phyloP scores from a whole-genome alignment of 768 basidiomycete species.

The Agaricus bisporus region DNA sequence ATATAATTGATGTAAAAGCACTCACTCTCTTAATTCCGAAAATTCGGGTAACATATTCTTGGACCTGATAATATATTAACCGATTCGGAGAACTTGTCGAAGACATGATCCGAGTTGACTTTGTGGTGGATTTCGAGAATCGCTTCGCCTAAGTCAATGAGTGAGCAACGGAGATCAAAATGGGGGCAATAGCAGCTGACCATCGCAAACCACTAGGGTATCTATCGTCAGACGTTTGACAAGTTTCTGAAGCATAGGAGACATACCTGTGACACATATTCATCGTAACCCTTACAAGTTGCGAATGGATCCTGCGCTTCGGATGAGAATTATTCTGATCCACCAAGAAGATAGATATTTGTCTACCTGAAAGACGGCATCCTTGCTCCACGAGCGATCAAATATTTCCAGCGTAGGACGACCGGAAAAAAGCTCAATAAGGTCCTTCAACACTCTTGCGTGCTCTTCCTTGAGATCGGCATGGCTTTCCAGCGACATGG shows the following conservation, averaged over 20 bases:
- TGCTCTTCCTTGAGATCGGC: constrained; percentile 36
- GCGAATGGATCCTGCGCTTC: constrained; percentile 39
- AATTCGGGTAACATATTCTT: constrained; percentile 53
- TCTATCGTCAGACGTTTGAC: neutral
- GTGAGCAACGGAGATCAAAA: no score
- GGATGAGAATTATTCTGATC: neutral
- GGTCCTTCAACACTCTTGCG: constrained; percentile 45
- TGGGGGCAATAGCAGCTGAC: neutral
- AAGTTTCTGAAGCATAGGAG: neutral
- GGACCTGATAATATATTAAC: constrained; percentile 52
- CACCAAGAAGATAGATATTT: neutral
- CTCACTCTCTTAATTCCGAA: constrained; percentile 45
- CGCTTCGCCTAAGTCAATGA: constrained; percentile 39
- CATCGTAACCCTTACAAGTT: constrained; percentile 40
- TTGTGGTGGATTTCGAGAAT: constrained; percentile 42
- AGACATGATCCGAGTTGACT: constrained; percentile 50
- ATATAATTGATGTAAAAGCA: constrained; percentile 4
- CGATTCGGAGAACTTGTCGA: constrained; percentile 55
- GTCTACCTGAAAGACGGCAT: constrained; percentile 51
- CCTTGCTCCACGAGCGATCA: constrained; percentile 43
- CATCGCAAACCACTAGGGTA: constrained; percentile 12
- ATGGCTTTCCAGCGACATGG: constrained; percentile 24
- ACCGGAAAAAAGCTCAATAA: constrained; percentile 52
- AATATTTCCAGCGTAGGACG: constrained; percentile 49
- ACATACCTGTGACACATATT: constrained; percentile 52